These are phyloP conservation scores for Ophioceras dolichostomum DNA, from an alignment of 2,329 filamentous ascomycete species.

Conservation along the genomic window DNA sequence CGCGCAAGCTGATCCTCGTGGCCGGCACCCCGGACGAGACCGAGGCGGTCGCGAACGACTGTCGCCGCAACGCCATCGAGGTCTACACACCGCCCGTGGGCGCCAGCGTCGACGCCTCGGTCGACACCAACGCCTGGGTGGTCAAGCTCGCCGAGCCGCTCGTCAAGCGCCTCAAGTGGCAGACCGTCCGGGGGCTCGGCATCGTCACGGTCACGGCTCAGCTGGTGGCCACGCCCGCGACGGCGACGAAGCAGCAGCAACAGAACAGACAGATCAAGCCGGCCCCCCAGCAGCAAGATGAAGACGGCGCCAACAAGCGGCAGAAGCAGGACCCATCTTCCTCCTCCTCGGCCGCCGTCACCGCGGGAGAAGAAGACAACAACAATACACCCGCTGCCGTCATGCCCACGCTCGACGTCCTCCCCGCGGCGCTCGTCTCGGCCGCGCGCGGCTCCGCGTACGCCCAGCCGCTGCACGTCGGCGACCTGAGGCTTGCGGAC, in stretches of 20 bases:
- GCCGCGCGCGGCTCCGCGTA: conserved; percentile 63
- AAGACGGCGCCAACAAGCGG: conserved; percentile 34
- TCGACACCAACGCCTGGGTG: conserved; percentile 95
- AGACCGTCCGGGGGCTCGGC: conserved; percentile 78
- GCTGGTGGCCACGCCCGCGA: conserved; percentile 27
- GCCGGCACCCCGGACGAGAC: conserved; percentile 74
- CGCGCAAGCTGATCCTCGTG: conserved; percentile 87
- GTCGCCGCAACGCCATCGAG: conserved; percentile 30
- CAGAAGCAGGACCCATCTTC: conserved; percentile 29
- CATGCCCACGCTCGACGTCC: conserved; percentile 38
- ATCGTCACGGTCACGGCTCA: conserved; percentile 86
- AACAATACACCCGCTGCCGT: conserved; percentile 7
- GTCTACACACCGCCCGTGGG: conserved; percentile 78
- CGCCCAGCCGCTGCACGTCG: conserved; percentile 91
- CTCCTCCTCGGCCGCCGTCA: conserved; percentile 7
- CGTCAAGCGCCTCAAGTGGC: conserved; percentile 84
- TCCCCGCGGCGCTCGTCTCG: conserved; percentile 50
- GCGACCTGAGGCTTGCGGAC: conserved; percentile 81
- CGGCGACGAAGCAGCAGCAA: conserved; percentile 5
- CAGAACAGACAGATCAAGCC: too few species aligned
- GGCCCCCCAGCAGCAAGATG: conserved; percentile 27
- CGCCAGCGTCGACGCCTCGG: conserved; percentile 70
- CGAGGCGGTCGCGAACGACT: conserved; percentile 50
- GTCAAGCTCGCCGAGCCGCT: conserved; percentile 80
- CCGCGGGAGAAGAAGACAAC: conserved; percentile 9